Evolutionary conservation across 2,329 filamentous ascomycete species (phyloP), one percentile per base, ranked within the genome.

Genomic region (Akanthomyces uredinophilus): DNA sequence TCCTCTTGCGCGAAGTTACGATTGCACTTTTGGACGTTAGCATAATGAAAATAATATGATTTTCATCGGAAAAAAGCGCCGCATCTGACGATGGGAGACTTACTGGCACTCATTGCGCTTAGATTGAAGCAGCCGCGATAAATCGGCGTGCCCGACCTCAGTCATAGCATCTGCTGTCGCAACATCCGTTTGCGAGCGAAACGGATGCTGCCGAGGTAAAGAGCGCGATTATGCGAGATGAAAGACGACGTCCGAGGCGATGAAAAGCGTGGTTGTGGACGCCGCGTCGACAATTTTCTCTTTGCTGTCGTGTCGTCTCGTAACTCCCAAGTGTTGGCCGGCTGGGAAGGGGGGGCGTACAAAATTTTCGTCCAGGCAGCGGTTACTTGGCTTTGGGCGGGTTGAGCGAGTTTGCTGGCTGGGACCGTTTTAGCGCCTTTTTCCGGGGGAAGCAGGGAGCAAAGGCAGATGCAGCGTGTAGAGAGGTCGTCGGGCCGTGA

Each of bases 1-100:
- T 96, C 77, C 91, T 88, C 85, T 96, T 95, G 78, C 91, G 89
- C 83, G 90, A 91, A 77, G 83, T 84, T 82, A 90, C 85, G 83
- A 89, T 87, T 84, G 84, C 82, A 78, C 87, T 89, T 73, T 64
- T 68, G 65, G 65, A 27, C 46, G 72, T 84, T 66, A 85, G 75
- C 71, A 81, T 62, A 63, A 64, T 71, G 57, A 77, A 78, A 76
- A 70, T 69, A 61, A 72, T 67, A 83, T 78, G 73, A 68, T 75
- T 74, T 68, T 71, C 68, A 80, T 81, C 78, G 78, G 77, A 79
- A 79, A 78, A 80, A 73, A 72, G 68, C 67, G 76, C 77, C 77
- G 79, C 79, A 77, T 81, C 74, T 61, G 68, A 65, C 75, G 73
- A 71, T 67, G 68, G 64, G 63, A 65, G 62, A 78, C 81, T 79